Conservation (phyloP, 495 filamentous ascomycete genomes). For the Hypoxylon crocopeplum region DNA sequence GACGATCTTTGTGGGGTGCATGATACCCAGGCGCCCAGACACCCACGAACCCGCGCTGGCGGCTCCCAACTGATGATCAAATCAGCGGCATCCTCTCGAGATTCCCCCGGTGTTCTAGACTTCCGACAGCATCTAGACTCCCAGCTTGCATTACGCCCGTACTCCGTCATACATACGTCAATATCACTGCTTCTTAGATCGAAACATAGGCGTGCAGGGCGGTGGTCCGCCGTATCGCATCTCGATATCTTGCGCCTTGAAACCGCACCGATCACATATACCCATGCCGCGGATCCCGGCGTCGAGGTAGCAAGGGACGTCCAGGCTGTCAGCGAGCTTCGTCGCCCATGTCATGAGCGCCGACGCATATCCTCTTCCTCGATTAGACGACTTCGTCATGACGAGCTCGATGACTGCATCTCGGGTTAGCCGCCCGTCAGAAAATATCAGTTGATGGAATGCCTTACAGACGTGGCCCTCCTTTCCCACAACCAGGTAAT, state of each 20-base stretch:
- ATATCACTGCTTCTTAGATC: constrained; percentile 24
- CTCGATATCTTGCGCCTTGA: constrained; percentile 34
- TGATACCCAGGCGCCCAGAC: no score
- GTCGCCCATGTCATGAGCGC: constrained; percentile 37
- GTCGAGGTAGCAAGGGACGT: constrained; percentile 37
- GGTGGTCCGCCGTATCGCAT: constrained; percentile 36
- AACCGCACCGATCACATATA: constrained; percentile 38
- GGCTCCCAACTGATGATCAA: no score
- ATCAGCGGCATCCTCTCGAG: no score
- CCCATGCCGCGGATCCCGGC: constrained; percentile 38
- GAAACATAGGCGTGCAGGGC: constrained; percentile 38
- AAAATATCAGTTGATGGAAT: background rate
- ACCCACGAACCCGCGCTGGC: no score
- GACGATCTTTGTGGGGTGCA: constrained; percentile 35
- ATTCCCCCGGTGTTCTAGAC: no score
- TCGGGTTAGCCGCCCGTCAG: background rate
- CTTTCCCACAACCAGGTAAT: constrained; percentile 33
- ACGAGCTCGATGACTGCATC: constrained; percentile 35
- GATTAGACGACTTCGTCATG: constrained; percentile 33
- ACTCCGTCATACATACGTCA: no score
- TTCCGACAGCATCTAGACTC: no score
- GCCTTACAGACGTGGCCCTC: constrained; percentile 40
- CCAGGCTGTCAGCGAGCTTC: constrained; percentile 31
- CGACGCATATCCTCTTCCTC: constrained; percentile 37
- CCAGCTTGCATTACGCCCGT: no score